These are phyloP conservation scores for Suillus ampliporus DNA, from an alignment of 768 basidiomycete genomes.

Conservation along the genomic window DNA sequence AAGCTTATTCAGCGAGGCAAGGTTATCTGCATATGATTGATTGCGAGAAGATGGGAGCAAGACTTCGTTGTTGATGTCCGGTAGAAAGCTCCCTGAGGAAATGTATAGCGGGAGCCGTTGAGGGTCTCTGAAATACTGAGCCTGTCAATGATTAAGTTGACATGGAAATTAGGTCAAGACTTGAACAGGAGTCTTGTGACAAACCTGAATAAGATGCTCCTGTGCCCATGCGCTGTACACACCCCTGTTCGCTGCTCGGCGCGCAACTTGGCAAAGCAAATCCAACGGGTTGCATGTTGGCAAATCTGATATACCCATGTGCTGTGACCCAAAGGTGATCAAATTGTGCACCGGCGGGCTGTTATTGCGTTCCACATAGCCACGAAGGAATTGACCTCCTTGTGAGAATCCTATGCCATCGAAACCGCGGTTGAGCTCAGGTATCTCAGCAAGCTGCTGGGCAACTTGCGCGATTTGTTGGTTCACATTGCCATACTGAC, in stretches of 20 bases:
- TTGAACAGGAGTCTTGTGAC: slow-evolving; percentile 6
- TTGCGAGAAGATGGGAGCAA: slow-evolving; percentile 54
- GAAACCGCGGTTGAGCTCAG: slow-evolving; percentile 72
- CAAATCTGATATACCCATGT: slow-evolving; percentile 85
- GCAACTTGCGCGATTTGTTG: slow-evolving; percentile 70
- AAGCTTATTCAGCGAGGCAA: slow-evolving; percentile 66
- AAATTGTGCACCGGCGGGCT: slow-evolving; percentile 77
- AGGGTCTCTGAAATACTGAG: slow-evolving; percentile 87
- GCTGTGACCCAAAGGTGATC: slow-evolving; percentile 86
- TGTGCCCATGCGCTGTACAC: slow-evolving; percentile 83
- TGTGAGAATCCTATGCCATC: slow-evolving; percentile 91
- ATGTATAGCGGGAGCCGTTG: slow-evolving; percentile 62
- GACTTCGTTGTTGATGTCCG: slow-evolving; percentile 80
- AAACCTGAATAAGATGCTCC: slow-evolving; percentile 72
- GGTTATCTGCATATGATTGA: slow-evolving; percentile 60
- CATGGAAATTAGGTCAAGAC: slow-evolving; percentile 1
- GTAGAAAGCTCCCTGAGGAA: slow-evolving; percentile 65
- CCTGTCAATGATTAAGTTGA: slow-evolving; percentile 47
- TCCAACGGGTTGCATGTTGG: slow-evolving; percentile 69
- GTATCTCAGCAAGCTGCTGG: slow-evolving; percentile 64
- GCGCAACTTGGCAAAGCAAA: slow-evolving; percentile 70
- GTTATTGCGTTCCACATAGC: slow-evolving; percentile 80
- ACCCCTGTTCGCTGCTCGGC: slow-evolving; percentile 61
- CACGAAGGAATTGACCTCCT: slow-evolving; percentile 89
- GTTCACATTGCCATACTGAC: slow-evolving; percentile 79